Evolutionary conservation across 345 rosid genomes (phyloP).

Genomic region (Trapa incisa): DNA sequence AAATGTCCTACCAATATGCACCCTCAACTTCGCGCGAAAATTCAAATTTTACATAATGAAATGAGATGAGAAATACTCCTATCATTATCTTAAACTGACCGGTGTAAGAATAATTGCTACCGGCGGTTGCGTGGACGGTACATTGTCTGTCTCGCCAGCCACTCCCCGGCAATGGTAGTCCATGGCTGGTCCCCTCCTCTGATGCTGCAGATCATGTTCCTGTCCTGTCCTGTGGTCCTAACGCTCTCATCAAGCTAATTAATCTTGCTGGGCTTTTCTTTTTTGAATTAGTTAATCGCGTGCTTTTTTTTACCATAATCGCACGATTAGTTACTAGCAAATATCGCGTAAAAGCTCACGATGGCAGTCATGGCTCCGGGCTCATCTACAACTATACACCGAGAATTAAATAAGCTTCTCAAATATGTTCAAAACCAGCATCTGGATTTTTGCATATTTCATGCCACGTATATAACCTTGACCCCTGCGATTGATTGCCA

Average conservation of each 20-base stretch:
- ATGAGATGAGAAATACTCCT: no score
- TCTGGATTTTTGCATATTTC: no score
- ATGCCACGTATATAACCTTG: no score
- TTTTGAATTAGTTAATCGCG: not conserved
- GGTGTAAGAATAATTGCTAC: not conserved
- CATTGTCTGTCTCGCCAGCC: conserved; percentile 2
- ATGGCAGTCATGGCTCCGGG: no score
- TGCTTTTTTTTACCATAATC: no score
- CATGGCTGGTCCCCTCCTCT: not conserved
- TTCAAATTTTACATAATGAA: no score
- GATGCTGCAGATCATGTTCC: not conserved
- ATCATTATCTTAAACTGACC: not conserved
- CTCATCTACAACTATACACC: no score
- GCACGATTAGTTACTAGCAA: not conserved
- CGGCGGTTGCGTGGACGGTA: not conserved
- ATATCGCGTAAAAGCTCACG: not conserved
- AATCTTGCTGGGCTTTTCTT: not conserved
- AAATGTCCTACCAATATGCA: no score
- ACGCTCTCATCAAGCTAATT: not conserved
- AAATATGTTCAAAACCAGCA: no score
- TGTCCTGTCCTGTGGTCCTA: not conserved
- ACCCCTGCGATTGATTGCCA: no score
- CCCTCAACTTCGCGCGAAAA: no score
- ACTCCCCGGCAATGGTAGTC: not conserved
- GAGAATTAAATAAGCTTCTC: no score